These are phyloP conservation scores for Mycena galopus DNA, from an alignment of 768 basidiomycete species.

Conservation along the genomic window DNA sequence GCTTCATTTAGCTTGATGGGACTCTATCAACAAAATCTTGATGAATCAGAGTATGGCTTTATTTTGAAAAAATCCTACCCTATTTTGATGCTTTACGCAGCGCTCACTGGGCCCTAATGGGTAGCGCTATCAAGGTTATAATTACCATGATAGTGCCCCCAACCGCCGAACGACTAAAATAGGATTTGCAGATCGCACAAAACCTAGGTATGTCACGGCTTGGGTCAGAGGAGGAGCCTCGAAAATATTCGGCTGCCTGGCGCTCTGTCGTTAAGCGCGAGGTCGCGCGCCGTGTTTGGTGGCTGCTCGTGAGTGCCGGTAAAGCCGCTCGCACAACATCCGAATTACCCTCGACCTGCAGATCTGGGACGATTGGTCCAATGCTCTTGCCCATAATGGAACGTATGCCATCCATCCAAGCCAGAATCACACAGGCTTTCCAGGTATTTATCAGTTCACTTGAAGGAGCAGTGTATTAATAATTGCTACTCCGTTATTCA, in stretches of 20 bases:
- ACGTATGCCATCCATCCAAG: constrained; percentile 44
- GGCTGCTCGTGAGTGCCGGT: constrained; percentile 38
- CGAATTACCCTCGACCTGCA: constrained; percentile 6
- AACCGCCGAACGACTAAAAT: not conserved
- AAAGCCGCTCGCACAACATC: not conserved
- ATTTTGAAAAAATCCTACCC: not conserved
- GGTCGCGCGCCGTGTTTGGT: constrained; percentile 43
- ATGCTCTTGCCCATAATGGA: constrained; percentile 44
- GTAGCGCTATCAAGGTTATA: constrained; percentile 46
- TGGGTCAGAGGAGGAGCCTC: constrained; percentile 41
- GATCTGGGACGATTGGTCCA: constrained; percentile 46
- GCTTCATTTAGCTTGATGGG: constrained; percentile 40
- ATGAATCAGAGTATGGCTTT: constrained; percentile 42
- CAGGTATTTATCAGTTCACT: constrained; percentile 9
- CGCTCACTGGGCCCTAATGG: constrained; percentile 43
- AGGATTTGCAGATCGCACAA: constrained; percentile 40
- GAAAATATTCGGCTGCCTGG: constrained; percentile 41
- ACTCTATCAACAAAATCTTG: constrained; percentile 45
- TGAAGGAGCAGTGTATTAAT: not conserved
- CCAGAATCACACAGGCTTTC: constrained; percentile 45
- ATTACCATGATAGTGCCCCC: not conserved
- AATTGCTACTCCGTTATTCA: not conserved
- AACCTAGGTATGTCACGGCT: constrained; percentile 45
- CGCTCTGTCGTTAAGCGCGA: constrained; percentile 43
- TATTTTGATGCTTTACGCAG: constrained; percentile 21